Evolutionary conservation across 257 asterid genomes (phyloP).

Genomic region (Ocimum tenuiflorum): DNA sequence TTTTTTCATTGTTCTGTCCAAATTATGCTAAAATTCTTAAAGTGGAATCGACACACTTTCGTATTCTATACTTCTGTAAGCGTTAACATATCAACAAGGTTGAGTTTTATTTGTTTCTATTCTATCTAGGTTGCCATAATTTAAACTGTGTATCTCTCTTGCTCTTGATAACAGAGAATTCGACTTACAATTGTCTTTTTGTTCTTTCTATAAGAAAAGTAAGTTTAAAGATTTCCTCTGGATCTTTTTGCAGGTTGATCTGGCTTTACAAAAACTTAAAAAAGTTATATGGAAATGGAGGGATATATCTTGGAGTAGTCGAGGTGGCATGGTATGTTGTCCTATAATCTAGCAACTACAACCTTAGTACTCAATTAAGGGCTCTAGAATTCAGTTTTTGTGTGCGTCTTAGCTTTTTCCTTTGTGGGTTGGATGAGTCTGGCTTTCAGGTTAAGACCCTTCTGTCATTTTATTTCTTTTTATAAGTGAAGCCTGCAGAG

Average conservation of each 20-base stretch:
- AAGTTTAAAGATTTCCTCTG: not conserved
- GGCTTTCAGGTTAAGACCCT: not conserved
- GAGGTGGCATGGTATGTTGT: constrained; percentile 59
- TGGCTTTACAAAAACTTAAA: constrained; percentile 46
- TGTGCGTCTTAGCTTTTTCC: not conserved
- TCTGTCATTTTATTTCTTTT: no score
- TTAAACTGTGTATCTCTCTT: not conserved
- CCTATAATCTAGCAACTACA: constrained; percentile 3
- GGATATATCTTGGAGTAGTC: constrained; percentile 51
- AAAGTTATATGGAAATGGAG: constrained; percentile 42
- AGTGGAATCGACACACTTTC: not conserved
- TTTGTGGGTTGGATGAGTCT: not conserved
- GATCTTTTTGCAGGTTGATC: constrained; percentile 43
- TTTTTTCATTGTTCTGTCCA: not conserved
- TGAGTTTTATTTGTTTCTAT: not conserved
- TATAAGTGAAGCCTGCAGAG: no score
- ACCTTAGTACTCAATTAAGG: not conserved
- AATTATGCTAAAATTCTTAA: not conserved
- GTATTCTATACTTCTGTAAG: not conserved
- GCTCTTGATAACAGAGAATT: constrained; percentile 1
- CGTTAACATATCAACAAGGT: not conserved
- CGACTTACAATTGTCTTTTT: not conserved
- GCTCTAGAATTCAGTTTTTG: not conserved
- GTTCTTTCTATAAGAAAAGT: not conserved
- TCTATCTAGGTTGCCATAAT: not conserved